phyloP scores from a whole-genome alignment of 768 basidiomycete genomes.

The Mycena olivaceomarginata region DNA sequence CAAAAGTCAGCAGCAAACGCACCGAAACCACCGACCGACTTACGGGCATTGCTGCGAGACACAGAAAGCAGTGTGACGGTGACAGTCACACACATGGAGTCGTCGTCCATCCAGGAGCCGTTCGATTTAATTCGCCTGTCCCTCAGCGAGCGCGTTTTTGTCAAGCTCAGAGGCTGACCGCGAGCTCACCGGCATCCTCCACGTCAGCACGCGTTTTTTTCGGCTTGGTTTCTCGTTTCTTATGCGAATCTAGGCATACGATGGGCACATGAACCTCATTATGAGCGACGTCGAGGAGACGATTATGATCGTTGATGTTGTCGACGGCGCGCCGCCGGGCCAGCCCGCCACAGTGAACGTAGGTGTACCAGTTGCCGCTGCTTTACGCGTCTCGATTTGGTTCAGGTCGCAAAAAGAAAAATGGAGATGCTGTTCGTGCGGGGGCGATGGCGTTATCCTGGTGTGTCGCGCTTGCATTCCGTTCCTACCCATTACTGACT shows the following conservation, averaged over 20 bases:
- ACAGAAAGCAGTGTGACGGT: slow-evolving; percentile 26
- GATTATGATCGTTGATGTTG: slow-evolving; percentile 93
- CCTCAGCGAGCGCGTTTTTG: slow-evolving; percentile 97
- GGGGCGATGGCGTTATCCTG: slow-evolving; percentile 96
- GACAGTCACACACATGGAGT: slow-evolving; percentile 72
- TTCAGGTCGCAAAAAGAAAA: slow-evolving; percentile 92
- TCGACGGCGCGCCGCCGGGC: slow-evolving; percentile 77
- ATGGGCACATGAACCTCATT: slow-evolving; percentile 99
- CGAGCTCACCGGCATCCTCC: slow-evolving; percentile 92
- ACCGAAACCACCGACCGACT: slow-evolving; percentile 50
- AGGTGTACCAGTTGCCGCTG: slow-evolving; percentile 41
- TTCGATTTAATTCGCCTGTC: slow-evolving; percentile 98
- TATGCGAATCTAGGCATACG: slow-evolving; percentile 85
- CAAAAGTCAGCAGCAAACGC: slow-evolving; percentile 29
- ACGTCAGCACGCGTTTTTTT: slow-evolving; percentile 73
- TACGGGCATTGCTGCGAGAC: slow-evolving; percentile 76
- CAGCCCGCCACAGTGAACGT: slow-evolving; percentile 80
- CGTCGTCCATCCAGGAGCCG: slow-evolving; percentile 92
- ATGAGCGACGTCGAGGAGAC: slow-evolving; percentile 98
- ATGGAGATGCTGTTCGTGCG: slow-evolving; percentile 99
- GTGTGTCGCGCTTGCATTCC: slow-evolving; percentile 65
- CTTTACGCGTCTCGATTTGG: slow-evolving; percentile 15
- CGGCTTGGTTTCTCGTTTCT: slow-evolving; percentile 35
- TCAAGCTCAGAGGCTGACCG: slow-evolving; percentile 97
- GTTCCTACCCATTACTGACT: slow-evolving; percentile 35